Conservation (phyloP, 106 monocot genomes). For the Xerophyta viscosa region DNA sequence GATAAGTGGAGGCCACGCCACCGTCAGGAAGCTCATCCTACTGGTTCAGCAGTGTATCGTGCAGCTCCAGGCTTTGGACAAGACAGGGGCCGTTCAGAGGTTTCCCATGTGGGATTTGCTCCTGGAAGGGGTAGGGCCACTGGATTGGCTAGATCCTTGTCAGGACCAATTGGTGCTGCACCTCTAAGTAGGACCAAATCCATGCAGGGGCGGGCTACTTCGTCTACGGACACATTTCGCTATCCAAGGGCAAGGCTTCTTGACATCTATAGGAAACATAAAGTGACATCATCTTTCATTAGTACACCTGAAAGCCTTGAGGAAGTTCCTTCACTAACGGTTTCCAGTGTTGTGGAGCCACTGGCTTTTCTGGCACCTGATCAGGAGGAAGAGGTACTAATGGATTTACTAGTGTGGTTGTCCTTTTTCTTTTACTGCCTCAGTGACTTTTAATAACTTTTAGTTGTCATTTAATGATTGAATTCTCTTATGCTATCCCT, state of each 20-base stretch:
- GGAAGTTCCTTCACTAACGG: conserved; percentile 50
- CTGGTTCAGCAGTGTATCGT: conserved; percentile 42
- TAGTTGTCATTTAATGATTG: too few species aligned
- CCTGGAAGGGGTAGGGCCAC: conserved; percentile 81
- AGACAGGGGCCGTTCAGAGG: conserved; percentile 62
- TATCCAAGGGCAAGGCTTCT: conserved; percentile 97
- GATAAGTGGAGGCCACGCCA: conserved; percentile 99
- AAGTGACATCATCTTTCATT: conserved; percentile 20
- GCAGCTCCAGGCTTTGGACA: conserved; percentile 88
- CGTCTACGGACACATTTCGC: conserved; percentile 26
- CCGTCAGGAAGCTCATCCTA: conserved; percentile 67
- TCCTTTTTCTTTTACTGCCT: not conserved
- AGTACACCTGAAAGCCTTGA: conserved; percentile 30
- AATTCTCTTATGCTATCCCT: too few species aligned
- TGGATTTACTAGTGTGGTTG: not conserved
- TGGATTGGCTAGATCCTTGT: conserved; percentile 12
- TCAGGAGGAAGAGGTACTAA: conserved; percentile 60
- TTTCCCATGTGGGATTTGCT: conserved; percentile 55
- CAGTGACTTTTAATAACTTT: too few species aligned
- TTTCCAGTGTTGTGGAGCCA: conserved; percentile 31
- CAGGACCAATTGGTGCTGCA: conserved; percentile 61
- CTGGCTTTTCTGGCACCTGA: conserved; percentile 71
- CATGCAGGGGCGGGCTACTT: conserved; percentile 18
- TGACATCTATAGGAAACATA: conserved; percentile 86
- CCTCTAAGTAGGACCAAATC: conserved; percentile 19